phyloP scores from a whole-genome alignment of 345 rosid genomes.

The Stellera chamaejasme region DNA sequence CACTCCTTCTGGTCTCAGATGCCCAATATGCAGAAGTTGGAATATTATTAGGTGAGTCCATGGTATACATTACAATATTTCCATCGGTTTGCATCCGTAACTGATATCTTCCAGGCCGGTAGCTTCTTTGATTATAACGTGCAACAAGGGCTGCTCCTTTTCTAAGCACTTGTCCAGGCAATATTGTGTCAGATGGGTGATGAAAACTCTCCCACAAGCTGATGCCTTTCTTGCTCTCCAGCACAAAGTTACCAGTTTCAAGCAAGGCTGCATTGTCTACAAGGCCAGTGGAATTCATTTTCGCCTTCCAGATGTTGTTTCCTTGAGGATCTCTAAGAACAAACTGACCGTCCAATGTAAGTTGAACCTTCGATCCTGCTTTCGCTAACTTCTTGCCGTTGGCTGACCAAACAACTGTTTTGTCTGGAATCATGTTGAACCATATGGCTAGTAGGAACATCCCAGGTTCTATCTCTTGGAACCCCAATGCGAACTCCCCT shows the following conservation, averaged over 20 bases:
- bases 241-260: constrained; percentile 47
- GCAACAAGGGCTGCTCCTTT: constrained; percentile 3
- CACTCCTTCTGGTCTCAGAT: constrained; percentile 2
- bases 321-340: constrained; percentile 30
- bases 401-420: constrained; percentile 47
- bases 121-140: constrained; percentile 3
- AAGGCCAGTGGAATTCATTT: neutral
- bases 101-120: constrained; percentile 16
- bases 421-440: constrained; percentile 33
- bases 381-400: constrained; percentile 19
- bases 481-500: constrained; percentile 42
- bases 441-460: constrained; percentile 30
- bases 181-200: constrained; percentile 22
- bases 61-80: constrained; percentile 10
- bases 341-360: constrained; percentile 26
- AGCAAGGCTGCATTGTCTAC: constrained; percentile 31
- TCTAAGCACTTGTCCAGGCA: constrained; percentile 17
- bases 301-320: constrained; percentile 20
- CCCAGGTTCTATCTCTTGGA: constrained; percentile 13
- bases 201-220: constrained; percentile 19
- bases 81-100: constrained; percentile 9
- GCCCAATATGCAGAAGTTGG: constrained; percentile 1
- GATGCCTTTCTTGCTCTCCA: neutral
- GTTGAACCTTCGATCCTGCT: constrained; percentile 29
- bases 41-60: constrained; percentile 6